These are phyloP conservation scores for Musa balbisiana DNA, from an alignment of 202 grass and related monocot genomes.

Conservation along the genomic window DNA sequence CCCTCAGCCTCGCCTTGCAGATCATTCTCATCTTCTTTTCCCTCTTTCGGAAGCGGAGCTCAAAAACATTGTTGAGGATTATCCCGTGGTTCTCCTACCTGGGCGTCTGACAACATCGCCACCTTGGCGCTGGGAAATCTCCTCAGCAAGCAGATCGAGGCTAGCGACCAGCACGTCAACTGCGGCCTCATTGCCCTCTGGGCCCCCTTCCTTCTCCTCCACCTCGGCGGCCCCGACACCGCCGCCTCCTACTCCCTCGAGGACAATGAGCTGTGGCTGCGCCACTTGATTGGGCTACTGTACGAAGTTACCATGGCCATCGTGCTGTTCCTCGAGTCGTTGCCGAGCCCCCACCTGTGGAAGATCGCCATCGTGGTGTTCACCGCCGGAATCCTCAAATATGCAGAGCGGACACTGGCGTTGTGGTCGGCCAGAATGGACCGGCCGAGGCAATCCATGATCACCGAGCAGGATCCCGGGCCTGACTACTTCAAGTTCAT, in stretches of 20 bases:
- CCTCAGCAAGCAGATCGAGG: not conserved
- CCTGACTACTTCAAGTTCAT: slow-evolving; percentile 1
- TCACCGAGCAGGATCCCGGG: not conserved
- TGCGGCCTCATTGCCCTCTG: not conserved
- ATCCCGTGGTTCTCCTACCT: slow-evolving; percentile 8
- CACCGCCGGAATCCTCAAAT: not conserved
- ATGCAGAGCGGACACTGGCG: not conserved
- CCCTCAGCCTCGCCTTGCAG: not conserved
- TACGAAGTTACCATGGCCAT: not conserved
- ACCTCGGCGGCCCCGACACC: slow-evolving; percentile 1
- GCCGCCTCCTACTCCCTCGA: slow-evolving; percentile 5
- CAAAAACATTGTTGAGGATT: not conserved
- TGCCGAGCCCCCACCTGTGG: not conserved
- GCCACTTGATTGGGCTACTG: not conserved
- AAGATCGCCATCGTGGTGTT: not conserved
- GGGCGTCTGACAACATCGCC: slow-evolving; percentile 7
- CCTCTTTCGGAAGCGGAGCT: slow-evolving; percentile 1
- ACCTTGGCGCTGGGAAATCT: slow-evolving; percentile 8
- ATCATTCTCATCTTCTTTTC: slow-evolving; percentile 4
- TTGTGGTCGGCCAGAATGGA: not conserved
- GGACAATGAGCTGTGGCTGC: slow-evolving; percentile 11
- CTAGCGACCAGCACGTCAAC: not conserved
- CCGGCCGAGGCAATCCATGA: not conserved
- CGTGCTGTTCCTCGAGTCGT: slow-evolving; percentile 8
- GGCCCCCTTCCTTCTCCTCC: slow-evolving; percentile 13